A percentile compares a stretch with the other conserved stretches of the same genome.
These are phyloP conservation scores for Ceratocystis eucalypticola DNA, from an alignment of 2,329 filamentous ascomycete species.

Conservation along the genomic window DNA sequence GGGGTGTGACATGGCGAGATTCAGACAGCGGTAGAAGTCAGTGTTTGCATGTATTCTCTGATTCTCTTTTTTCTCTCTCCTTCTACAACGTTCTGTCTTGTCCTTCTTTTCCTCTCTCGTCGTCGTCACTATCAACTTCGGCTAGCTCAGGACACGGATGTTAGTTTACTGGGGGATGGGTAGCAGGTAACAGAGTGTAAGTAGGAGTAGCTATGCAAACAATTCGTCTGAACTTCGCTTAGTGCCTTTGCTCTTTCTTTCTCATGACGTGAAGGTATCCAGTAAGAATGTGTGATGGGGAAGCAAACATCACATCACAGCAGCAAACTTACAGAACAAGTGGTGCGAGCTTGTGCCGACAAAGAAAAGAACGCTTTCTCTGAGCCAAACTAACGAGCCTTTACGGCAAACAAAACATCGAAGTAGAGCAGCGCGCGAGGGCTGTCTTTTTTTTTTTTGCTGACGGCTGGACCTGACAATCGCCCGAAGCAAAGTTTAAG, in stretches of 20 bases:
- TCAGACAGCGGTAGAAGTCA: neutral
- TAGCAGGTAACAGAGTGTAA: neutral
- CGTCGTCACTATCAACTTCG: neutral
- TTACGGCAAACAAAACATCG: constrained; percentile 6
- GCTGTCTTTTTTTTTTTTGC: neutral
- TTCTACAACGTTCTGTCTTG: no score
- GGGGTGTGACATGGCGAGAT: constrained; percentile 14
- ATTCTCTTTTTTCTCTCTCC: neutral
- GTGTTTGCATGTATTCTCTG: neutral
- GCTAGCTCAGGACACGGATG: constrained; percentile 7
- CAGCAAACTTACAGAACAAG: no score
- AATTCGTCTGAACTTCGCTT: neutral
- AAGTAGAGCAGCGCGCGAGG: neutral
- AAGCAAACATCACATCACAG: no score
- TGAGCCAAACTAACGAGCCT: neutral
- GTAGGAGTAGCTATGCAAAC: no score
- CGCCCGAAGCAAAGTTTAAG: neutral
- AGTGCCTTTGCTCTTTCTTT: no score
- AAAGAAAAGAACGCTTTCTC: constrained; percentile 8
- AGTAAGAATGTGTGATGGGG: no score
- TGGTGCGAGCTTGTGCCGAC: neutral
- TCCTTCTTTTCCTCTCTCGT: no score
- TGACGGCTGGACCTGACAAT: neutral
- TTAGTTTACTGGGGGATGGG: neutral
- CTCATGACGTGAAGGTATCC: no score